Percentiles rank a stretch among this genome's conserved stretches.
phyloP scores from a whole-genome alignment of 208 protist species.

The Novymonas esmeraldas region DNA sequence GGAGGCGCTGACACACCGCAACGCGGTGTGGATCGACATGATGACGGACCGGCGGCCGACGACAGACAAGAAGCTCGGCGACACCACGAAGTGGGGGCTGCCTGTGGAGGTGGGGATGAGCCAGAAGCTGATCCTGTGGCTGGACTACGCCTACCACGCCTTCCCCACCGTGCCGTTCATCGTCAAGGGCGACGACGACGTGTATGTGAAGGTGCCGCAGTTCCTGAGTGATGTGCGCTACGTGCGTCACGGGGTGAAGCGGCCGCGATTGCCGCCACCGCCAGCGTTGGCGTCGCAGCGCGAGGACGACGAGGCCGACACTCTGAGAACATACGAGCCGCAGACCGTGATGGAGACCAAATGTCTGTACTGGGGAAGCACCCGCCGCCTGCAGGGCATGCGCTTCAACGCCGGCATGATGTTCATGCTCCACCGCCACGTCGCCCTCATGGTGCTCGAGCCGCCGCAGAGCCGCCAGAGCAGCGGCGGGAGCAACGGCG shows the following conservation, averaged over 20 bases:
- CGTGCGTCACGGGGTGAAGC: conserved; percentile 1
- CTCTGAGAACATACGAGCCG: not conserved
- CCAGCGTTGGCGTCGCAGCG: no score
- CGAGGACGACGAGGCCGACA: no score
- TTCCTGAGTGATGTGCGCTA: conserved; percentile 41
- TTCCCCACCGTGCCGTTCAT: conserved; percentile 45
- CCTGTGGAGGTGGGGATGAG: conserved; percentile 44
- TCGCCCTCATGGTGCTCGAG: conserved; percentile 11
- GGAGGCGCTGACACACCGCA: conserved; percentile 40
- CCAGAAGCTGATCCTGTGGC: conserved; percentile 50
- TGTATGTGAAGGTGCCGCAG: conserved; percentile 58
- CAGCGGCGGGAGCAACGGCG: no score
- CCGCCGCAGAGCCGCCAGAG: not conserved
- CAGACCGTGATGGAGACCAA: not conserved
- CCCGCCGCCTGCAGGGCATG: not conserved
- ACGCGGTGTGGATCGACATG: conserved; percentile 39
- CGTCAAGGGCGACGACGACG: conserved; percentile 62
- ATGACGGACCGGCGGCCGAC: conserved; percentile 35
- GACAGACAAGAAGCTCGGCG: conserved; percentile 26
- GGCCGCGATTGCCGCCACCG: not conserved
- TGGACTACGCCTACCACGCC: conserved; percentile 37
- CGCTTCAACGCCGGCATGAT: conserved; percentile 17
- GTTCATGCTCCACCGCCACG: conserved; percentile 11
- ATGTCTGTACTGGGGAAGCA: conserved; percentile 32
- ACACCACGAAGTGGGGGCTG: conserved; percentile 30